Evolutionary conservation across 768 basidiomycete genomes (phyloP).

Genomic region (Pleurotus sapidus): DNA sequence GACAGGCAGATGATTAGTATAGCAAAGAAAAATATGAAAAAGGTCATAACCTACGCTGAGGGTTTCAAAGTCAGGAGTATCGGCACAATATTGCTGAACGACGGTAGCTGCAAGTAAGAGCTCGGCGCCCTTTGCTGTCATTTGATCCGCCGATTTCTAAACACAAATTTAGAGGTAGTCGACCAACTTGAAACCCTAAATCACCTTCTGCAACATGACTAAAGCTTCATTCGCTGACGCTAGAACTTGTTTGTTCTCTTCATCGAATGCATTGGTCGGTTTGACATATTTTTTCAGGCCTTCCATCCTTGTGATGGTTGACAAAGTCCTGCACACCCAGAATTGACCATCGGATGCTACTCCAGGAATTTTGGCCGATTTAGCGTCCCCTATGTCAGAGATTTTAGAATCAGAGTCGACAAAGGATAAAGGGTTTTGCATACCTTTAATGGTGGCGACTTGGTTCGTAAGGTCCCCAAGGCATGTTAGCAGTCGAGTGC

Average conservation of each 20-base stretch:
- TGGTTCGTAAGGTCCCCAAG: conserved; percentile 70
- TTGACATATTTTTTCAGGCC: conserved; percentile 68
- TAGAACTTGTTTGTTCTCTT: conserved; percentile 48
- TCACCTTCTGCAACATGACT: conserved; percentile 43
- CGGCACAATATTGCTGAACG: conserved; percentile 69
- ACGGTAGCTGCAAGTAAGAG: conserved; percentile 69
- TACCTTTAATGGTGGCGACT: conserved; percentile 31
- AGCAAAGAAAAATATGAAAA: neutral
- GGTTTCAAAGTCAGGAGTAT: conserved; percentile 39
- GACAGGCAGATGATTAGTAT: neutral
- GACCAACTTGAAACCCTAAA: neutral
- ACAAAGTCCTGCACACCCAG: conserved; percentile 72
- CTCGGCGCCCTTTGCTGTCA: conserved; percentile 62
- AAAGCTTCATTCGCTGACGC: conserved; percentile 41
- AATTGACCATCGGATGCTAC: conserved; percentile 72
- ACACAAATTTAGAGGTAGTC: neutral
- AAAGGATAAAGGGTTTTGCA: neutral
- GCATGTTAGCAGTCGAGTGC: conserved; percentile 66
- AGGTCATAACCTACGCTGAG: neutral
- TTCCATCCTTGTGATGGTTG: conserved; percentile 54
- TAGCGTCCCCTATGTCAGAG: conserved; percentile 36
- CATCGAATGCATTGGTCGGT: conserved; percentile 47
- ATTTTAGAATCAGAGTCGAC: neutral
- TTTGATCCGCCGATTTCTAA: conserved; percentile 24
- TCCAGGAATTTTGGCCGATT: conserved; percentile 51